Evolutionary conservation across 345 rosid species (phyloP), one percentile per base, ranked within the genome.

Genomic region (Eucalyptus sideroxylon): DNA sequence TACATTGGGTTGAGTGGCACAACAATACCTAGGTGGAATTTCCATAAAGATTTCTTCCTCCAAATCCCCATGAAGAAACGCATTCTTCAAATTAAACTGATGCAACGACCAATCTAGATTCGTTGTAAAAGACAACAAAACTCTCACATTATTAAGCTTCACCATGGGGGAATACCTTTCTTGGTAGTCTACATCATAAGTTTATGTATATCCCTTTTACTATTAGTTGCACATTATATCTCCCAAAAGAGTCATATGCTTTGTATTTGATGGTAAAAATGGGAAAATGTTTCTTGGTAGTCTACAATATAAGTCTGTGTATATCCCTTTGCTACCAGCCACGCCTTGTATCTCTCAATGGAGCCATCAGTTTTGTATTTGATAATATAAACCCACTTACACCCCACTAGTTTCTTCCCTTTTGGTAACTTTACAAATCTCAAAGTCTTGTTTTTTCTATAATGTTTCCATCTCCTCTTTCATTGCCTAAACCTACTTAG

Each of bases 181-280:
- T 62, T 13, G 69, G 34, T 62, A 30, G 69, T 30, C 34, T 26
- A 30, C 69, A 62, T 34, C 69, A 62, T 62, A 62, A 62, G 34
- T 62, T 7, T 62, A 15, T 0, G 5, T 30, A 62, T 13, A 30
- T 62, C 69, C 16, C 69, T 62, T 62, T 62, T 6, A 16, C 69
- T 62, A 62, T 15, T 0, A 13, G 4, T 15, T 0, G 5, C 9
- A 0, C 16, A 15, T 62, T 30, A 5, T 30, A 30, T 6, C 69
- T 62, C 69, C n/a, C 8, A 30, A 30, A 6, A 27, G 69, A 27
- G 31, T 15, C 69, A 62, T 62, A 1, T 13, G 4, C 69, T 62
- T 62, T 62, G 34, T 62, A 62, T 62, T 62, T 62, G 16, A 62
- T 62, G 30, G 34, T 62, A 13, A 62, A 30, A 16, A 51, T 51